Evolutionary conservation across 306 rosid genomes (phyloP).

Genomic region (Quillaja saponaria): DNA sequence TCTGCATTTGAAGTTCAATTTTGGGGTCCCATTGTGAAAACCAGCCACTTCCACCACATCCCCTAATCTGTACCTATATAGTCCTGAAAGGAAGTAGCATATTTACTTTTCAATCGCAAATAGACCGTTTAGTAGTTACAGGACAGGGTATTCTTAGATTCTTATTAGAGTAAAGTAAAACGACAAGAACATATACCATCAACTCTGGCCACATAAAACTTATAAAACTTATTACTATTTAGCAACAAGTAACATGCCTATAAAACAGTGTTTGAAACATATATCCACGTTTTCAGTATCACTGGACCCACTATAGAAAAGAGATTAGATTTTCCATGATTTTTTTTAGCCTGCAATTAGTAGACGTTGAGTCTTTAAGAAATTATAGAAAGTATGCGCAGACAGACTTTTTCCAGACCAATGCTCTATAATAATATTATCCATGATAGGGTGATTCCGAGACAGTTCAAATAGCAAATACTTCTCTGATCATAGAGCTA

Average conservation of each 20-base stretch:
- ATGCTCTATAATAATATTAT: not conserved
- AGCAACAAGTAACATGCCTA: not conserved
- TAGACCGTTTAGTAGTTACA: conserved; percentile 1
- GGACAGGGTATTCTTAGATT: conserved; percentile 12
- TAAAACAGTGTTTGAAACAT: conserved; percentile 10
- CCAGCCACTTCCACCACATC: conserved; percentile 91
- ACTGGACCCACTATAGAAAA: not conserved
- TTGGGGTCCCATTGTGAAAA: conserved; percentile 77
- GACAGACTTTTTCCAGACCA: not conserved
- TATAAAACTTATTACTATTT: no score
- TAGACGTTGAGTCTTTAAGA: no score
- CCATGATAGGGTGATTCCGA: conserved; percentile 2
- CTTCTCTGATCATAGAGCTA: not conserved
- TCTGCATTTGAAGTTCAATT: conserved; percentile 73
- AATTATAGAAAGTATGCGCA: not conserved
- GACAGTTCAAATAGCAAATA: not conserved
- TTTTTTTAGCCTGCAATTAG: conserved; percentile 7
- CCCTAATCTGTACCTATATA: conserved; percentile 83
- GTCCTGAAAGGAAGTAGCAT: conserved; percentile 44
- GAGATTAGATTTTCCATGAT: not conserved
- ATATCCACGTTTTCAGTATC: conserved; percentile 4
- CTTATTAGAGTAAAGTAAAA: conserved; percentile 11
- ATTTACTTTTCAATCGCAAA: conserved; percentile 2
- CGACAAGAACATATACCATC: conserved; percentile 27
- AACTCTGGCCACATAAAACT: conserved; percentile 19